Percentiles rank a stretch among this genome's conserved stretches.
Evolutionary conservation across 345 rosid genomes (phyloP).

Genomic region (Populus pruinosa): DNA sequence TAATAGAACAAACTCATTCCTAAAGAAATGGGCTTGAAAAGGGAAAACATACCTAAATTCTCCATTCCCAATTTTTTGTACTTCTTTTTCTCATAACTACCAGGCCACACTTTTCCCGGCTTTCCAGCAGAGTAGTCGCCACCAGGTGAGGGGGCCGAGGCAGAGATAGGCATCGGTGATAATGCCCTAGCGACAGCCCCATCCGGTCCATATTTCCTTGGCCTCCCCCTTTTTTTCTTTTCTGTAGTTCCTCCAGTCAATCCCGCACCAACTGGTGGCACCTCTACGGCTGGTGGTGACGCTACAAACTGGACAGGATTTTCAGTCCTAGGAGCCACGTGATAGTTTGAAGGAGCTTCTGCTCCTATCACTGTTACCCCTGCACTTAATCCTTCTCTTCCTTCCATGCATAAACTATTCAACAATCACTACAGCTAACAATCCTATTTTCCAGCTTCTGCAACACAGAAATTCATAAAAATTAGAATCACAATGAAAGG

Average conservation of each 20-base stretch:
- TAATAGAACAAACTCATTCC: background rate
- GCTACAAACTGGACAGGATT: slow-evolving; percentile 40
- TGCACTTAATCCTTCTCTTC: slow-evolving; percentile 50
- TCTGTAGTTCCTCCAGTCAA: slow-evolving; percentile 35
- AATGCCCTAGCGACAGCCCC: slow-evolving; percentile 45
- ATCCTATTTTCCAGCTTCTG: slow-evolving; percentile 24
- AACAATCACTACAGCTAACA: background rate
- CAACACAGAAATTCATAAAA: slow-evolving; percentile 10
- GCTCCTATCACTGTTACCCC: slow-evolving; percentile 76
- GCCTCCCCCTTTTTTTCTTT: slow-evolving; percentile 86
- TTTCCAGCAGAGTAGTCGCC: slow-evolving; percentile 44
- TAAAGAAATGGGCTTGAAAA: background rate
- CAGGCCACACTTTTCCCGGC: slow-evolving; percentile 43
- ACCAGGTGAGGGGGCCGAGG: slow-evolving; percentile 37
- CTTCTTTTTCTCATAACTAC: slow-evolving; percentile 47
- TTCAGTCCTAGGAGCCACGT: slow-evolving; percentile 60
- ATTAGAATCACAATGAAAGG: background rate
- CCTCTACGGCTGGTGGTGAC: slow-evolving; percentile 34
- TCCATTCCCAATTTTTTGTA: slow-evolving; percentile 45
- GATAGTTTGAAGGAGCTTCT: slow-evolving; percentile 70
- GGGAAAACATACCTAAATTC: slow-evolving; percentile 41
- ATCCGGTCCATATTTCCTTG: slow-evolving; percentile 76
- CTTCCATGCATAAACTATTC: slow-evolving; percentile 44
- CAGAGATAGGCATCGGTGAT: slow-evolving; percentile 56
- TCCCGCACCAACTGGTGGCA: slow-evolving; percentile 39